phyloP scores from a whole-genome alignment of 2,329 filamentous ascomycete species.

The Cladobotryum protrusum region DNA sequence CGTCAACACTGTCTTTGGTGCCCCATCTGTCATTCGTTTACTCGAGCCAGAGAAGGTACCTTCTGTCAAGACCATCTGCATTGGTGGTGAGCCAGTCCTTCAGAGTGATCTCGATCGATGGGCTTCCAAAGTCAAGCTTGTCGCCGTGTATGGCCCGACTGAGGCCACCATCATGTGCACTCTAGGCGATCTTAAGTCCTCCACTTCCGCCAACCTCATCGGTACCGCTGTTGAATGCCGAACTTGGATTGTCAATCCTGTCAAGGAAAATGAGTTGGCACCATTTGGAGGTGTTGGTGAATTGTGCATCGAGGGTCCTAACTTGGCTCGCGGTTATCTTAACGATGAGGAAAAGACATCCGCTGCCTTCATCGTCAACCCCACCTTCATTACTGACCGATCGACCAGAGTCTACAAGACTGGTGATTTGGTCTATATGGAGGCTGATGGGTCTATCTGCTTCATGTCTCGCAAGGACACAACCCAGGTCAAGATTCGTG shows the following conservation, averaged over 20 bases:
- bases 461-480: background rate
- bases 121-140: background rate
- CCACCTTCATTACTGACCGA: background rate
- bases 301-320: conserved; percentile 6
- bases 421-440: background rate
- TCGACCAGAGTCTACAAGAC: background rate
- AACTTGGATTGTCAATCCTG: conserved; percentile 7
- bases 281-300: conserved; percentile 10
- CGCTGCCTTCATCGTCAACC: background rate
- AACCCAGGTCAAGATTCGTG: background rate
- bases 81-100: conserved; percentile 14
- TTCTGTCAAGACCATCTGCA: conserved; percentile 9
- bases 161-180: background rate
- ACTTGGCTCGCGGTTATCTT: conserved; percentile 5
- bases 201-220: background rate
- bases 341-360: conserved; percentile 1
- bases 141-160: background rate
- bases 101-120: background rate
- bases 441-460: background rate
- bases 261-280: conserved; percentile 1
- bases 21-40: conserved; percentile 3
- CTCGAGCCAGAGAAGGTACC: conserved; percentile 5
- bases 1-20: background rate
- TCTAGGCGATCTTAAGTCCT: too few relatives aligned
- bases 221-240: background rate